Evolutionary conservation across 2,329 filamentous ascomycete species (phyloP), one percentile per base, ranked within the genome.

Genomic region (Colletotrichum sansevieriae): DNA sequence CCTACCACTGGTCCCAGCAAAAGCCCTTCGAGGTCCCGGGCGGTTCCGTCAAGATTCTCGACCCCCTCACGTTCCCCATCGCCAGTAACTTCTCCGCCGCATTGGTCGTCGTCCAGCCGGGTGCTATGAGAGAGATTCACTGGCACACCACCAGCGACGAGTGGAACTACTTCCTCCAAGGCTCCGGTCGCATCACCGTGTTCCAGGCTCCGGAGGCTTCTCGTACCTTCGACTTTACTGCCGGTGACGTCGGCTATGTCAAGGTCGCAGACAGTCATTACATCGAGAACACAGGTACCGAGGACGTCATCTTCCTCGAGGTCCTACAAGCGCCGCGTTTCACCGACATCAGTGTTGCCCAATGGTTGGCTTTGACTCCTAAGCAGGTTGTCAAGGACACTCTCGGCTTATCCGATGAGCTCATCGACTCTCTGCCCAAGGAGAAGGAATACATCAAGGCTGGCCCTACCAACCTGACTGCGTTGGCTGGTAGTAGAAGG

Each of bases 61-160:
- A 90, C 72, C 82, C 86, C 0, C 74, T 77, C 0, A 87, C 83
- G 1, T 90, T 90, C 77, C 88, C 88, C 5, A 78, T 88, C 33
- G 85, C 88, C 0, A 76, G 74, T 11, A 82, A 81, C 63, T 88
- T 90, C 75, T 85, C 87, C 3, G 83, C 84, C 0, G 87, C 86
- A 0, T 79, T 90, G 2, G 85, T 90, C 10, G 87, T 84, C 2
- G 79, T 90, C 37, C 80, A 88, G 72, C 87, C 88, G 0, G 88
- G 88, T n/a, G 88, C 87, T 1, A 87, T 90, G 85, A 84, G 88
- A 22, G 88, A 90, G 74, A 78, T 91, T 49, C 88, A 90, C 78
- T 90, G 88, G 88, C 88, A 90, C 77, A 85, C 85, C 1, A 83
- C 81, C 1, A 84, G 81, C 9, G 87, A 90, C 74, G 88, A 90